A percentile compares a stretch with the other conserved stretches of the same genome.
phyloP scores from a whole-genome alignment of 2,329 filamentous ascomycete species.

The Aureobasidium sp. region DNA sequence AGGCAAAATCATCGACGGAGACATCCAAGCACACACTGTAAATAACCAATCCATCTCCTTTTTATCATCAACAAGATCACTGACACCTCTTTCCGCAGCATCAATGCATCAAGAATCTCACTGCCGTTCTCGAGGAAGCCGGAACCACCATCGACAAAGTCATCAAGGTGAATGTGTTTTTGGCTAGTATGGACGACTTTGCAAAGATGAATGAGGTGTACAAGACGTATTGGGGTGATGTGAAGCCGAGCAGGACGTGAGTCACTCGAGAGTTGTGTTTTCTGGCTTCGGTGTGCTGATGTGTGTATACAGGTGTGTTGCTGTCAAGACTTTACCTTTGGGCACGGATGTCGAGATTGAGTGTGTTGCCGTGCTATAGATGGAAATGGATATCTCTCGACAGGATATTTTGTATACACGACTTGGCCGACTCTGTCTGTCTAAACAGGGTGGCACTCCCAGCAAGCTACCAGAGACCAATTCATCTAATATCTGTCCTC shows the following conservation, averaged over 20 bases:
- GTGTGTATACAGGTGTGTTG: conserved; percentile 37
- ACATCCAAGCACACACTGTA: conserved; percentile 50
- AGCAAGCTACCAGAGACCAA: neutral
- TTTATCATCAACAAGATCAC: neutral
- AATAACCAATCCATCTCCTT: conserved; percentile 15
- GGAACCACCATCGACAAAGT: conserved; percentile 54
- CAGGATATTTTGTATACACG: neutral
- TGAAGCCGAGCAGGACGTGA: conserved; percentile 29
- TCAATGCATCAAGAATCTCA: conserved; percentile 54
- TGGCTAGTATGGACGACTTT: conserved; percentile 61
- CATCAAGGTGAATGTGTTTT: conserved; percentile 61
- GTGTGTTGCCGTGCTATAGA: conserved; percentile 37
- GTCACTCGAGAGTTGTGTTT: neutral
- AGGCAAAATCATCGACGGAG: conserved; percentile 49
- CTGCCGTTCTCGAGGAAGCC: conserved; percentile 53
- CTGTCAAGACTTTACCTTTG: conserved; percentile 44
- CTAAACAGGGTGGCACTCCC: neutral
- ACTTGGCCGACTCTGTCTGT: neutral
- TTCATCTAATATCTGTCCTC: too few relatives aligned
- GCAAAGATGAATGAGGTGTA: conserved; percentile 52
- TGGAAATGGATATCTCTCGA: neutral
- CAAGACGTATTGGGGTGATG: conserved; percentile 26
- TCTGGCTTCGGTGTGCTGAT: neutral
- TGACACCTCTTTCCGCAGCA: conserved; percentile 29
- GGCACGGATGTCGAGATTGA: conserved; percentile 51